Percentiles rank a stretch among this genome's conserved stretches.
Conservation (phyloP, 257 asterid species). For the Asclepias syriaca region DNA sequence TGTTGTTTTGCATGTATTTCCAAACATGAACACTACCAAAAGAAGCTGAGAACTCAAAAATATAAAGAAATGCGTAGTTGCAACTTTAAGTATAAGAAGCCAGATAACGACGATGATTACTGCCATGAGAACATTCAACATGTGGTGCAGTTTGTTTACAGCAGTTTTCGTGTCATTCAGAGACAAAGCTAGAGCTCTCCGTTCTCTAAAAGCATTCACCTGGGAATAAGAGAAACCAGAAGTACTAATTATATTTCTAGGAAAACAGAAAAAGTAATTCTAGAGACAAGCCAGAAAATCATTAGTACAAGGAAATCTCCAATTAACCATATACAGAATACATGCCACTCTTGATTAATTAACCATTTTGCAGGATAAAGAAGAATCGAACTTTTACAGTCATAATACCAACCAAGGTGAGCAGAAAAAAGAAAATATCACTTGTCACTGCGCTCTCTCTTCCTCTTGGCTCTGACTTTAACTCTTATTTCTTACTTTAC, state of each 20-base stretch:
- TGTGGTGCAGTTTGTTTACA: slow-evolving; percentile 79
- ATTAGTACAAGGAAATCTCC: no score
- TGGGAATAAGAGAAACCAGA: slow-evolving; percentile 16
- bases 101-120: slow-evolving; percentile 47
- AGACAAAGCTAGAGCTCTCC: slow-evolving; percentile 87
- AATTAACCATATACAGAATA: neutral
- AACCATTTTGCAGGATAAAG: neutral
- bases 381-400: neutral
- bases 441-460: neutral
- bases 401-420: no score
- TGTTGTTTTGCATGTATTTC: slow-evolving; percentile 87
- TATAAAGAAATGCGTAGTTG: slow-evolving; percentile 69
- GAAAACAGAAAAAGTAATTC: neutral
- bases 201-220: slow-evolving; percentile 87
- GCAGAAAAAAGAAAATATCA: neutral
- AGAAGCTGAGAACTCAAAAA: slow-evolving; percentile 86
- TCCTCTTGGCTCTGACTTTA: neutral
- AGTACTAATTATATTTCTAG: neutral
- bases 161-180: slow-evolving; percentile 96
- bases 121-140: slow-evolving; percentile 62
- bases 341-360: neutral
- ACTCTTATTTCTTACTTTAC: neutral
- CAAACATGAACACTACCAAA: slow-evolving; percentile 81
- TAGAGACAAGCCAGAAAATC: neutral
- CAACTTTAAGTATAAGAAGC: slow-evolving; percentile 81